Evolutionary conservation across 768 basidiomycete genomes (phyloP), one percentile per base, ranked within the genome.

Genomic region (Terana coerulea): DNA sequence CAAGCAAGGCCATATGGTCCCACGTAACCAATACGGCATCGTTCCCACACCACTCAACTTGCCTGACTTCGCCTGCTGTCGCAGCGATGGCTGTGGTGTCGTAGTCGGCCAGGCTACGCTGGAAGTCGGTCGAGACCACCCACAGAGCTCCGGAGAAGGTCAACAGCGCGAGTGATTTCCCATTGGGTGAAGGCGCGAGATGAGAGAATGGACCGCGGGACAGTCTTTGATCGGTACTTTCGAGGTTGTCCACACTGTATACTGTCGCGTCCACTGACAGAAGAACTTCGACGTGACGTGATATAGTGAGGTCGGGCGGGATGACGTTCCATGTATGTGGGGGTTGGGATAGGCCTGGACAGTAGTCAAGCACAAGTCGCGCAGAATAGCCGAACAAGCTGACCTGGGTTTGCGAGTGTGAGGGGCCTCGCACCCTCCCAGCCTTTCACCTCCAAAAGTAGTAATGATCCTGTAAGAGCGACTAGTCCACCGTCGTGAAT

Each of bases 121-220:
- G 86, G 63, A 98, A 98, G 67, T 98, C 92, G 11, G 85, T 80
- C 11, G 95, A 95, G n/a, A 98, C 91, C 30, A 98, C 95, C 88
- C 90, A 92, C 25, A 98, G 79, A 4, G 79, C 71, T 5, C 85
- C 85, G 10, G 75, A 72, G 49, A 75, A 80, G 1, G 88, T 92
- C 31, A 95, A 70, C 2, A 98, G 72, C 0, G 93, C 93, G 14
- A 98, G 75, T 40, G 92, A 86, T 60, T 95, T 93, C 31, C 95
- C 95, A 59, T 94, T 95, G 1, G 97, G 95, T 0, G 95, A 98
- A 3, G 91, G 88, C 0, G 88, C 79, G 46, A 98, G 78, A 59
- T 88, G 87, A 0, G 78, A 79, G 67, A 98, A 98, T 2, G 97
- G 97, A 0, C 95, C 95, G 28, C 88, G 80, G 7, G 85, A 84